phyloP scores from a whole-genome alignment of 371 early-diverging fungal genomes.

The Mucor sp. region DNA sequence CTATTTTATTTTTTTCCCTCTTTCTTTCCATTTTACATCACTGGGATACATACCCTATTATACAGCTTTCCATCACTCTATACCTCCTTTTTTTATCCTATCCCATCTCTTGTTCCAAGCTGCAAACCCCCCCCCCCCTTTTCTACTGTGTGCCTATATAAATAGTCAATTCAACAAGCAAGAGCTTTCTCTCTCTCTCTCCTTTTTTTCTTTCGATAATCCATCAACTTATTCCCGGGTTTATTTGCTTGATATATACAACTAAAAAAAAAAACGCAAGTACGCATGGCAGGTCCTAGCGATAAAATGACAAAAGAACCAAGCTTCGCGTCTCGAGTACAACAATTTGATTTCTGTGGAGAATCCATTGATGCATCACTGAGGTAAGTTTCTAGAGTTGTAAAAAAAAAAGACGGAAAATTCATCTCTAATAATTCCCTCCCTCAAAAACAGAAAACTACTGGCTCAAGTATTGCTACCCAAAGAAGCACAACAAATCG shows the following conservation, averaged over 20 bases:
- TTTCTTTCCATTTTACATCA: no score
- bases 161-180: not conserved
- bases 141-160: not conserved
- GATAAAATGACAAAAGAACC: conserved; percentile 8
- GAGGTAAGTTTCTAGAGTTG: conserved; percentile 47
- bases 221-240: not conserved
- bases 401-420: not conserved
- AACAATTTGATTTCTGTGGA: conserved; percentile 66
- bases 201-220: no score
- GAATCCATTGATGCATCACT: conserved; percentile 75
- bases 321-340: conserved; percentile 48
- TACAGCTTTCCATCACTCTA: no score
- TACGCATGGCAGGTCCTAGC: conserved; percentile 21
- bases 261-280: not conserved
- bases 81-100: no score
- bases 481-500: conserved; percentile 91
- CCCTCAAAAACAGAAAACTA: no score
- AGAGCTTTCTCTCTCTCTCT: not conserved
- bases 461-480: conserved; percentile 78
- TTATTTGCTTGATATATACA: not conserved
- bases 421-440: not conserved
- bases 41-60: no score
- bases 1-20: no score
- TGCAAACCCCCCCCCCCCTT: no score
- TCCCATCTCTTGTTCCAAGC: no score